These are phyloP conservation scores for Calonectria montana DNA, from an alignment of 2,329 filamentous ascomycete species.

Conservation along the genomic window DNA sequence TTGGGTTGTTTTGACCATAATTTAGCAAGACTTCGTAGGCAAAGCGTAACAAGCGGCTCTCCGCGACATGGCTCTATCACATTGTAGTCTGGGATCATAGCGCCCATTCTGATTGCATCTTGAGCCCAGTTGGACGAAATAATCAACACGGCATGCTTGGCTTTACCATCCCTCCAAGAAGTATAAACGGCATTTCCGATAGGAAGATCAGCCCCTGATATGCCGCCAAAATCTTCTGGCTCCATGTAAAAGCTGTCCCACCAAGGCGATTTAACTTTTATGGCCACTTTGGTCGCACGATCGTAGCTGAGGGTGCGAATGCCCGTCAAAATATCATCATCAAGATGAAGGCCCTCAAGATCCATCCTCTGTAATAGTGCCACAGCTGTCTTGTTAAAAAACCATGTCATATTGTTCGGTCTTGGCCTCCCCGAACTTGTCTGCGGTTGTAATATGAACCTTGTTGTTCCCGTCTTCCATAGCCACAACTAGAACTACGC, in stretches of 20 bases:
- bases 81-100: constrained; percentile 21
- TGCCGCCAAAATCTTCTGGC: not conserved
- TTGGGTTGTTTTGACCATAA: constrained; percentile 13
- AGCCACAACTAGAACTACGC: not conserved
- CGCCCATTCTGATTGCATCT: constrained; percentile 30
- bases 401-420: constrained; percentile 24
- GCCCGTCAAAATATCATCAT: constrained; percentile 12
- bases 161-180: constrained; percentile 18
- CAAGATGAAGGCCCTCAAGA: not conserved
- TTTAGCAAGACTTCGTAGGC: constrained; percentile 24
- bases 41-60: constrained; percentile 17
- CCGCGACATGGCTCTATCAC: constrained; percentile 5
- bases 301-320: constrained; percentile 29
- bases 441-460: constrained; percentile 7
- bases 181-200: constrained; percentile 25
- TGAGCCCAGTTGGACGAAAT: constrained; percentile 33
- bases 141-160: constrained; percentile 22
- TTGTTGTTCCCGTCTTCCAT: constrained; percentile 8
- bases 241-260: constrained; percentile 28
- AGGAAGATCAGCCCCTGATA: not conserved
- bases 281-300: constrained; percentile 24
- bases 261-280: constrained; percentile 32
- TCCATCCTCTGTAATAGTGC: constrained; percentile 28
- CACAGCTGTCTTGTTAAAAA: constrained; percentile 34
- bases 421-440: not conserved